Conservation (phyloP, 2,329 filamentous ascomycete genomes). For the Trichoderma lentiforme region DNA sequence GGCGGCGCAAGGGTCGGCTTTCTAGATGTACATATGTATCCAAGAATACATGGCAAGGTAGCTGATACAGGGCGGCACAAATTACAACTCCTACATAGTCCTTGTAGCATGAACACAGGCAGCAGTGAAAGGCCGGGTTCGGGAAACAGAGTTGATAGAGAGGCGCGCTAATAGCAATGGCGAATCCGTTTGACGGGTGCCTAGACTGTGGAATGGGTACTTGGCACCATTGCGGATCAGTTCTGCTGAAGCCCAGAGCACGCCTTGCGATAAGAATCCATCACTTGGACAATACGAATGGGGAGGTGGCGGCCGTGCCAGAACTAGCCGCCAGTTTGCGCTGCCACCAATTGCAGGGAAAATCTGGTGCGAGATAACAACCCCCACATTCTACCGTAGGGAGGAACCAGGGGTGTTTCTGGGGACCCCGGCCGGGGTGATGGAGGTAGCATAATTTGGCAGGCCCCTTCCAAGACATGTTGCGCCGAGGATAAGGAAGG, state of each 20-base stretch:
- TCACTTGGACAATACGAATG: constrained; percentile 1
- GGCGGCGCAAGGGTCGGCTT: constrained; percentile 11
- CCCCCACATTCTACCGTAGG: constrained; percentile 19
- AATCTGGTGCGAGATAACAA: constrained; percentile 18
- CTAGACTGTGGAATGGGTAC: constrained; percentile 4
- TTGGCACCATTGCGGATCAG: neutral
- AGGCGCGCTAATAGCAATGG: neutral
- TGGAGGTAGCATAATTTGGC: constrained; percentile 8
- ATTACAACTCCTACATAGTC: neutral
- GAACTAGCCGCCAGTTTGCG: constrained; percentile 13
- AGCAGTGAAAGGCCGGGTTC: neutral
- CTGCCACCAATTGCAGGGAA: constrained; percentile 17
- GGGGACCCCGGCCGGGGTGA: constrained; percentile 20
- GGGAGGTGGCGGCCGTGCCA: constrained; percentile 10
- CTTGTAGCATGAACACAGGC: neutral
- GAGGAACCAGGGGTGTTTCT: constrained; percentile 16
- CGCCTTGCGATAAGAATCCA: constrained; percentile 13
- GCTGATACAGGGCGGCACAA: neutral
- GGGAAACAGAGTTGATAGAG: neutral
- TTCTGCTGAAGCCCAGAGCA: constrained; percentile 12
- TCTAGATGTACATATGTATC: neutral
- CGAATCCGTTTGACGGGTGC: neutral
- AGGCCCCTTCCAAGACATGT: constrained; percentile 5
- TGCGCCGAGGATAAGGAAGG: constrained; percentile 15
- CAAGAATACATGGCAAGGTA: neutral